phyloP scores from a whole-genome alignment of 495 filamentous ascomycete genomes.

The Paragyromitra xinjiangensis region DNA sequence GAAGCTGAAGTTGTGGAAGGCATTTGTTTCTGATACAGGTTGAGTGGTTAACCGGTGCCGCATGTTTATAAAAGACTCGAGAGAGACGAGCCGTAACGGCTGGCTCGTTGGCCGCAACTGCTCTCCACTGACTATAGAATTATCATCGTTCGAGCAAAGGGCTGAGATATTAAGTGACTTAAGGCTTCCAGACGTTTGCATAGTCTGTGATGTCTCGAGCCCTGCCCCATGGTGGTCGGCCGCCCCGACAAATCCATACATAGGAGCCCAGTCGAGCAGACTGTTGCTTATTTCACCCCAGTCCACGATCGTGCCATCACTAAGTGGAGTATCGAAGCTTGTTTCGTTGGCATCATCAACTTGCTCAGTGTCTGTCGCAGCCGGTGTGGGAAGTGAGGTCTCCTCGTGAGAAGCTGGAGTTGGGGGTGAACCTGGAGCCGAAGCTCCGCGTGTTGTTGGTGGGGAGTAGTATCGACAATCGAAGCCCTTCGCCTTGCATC shows the following conservation, averaged over 20 bases:
- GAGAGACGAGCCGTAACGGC: conserved; percentile 39
- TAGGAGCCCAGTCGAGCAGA: conserved; percentile 45
- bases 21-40: background rate
- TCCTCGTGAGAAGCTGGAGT: conserved; percentile 10
- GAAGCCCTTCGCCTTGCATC: conserved; percentile 51
- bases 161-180: background rate
- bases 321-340: conserved; percentile 36
- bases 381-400: conserved; percentile 41
- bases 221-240: conserved; percentile 11
- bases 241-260: conserved; percentile 25
- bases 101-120: conserved; percentile 21
- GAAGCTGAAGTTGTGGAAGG: conserved; percentile 28
- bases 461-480: conserved; percentile 50
- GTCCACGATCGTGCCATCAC: conserved; percentile 30
- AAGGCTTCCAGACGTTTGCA: background rate
- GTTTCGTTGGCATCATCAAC: conserved; percentile 28
- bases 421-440: conserved; percentile 4
- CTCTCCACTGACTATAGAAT: background rate
- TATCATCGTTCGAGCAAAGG: background rate
- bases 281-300: conserved; percentile 51
- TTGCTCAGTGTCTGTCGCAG: conserved; percentile 36
- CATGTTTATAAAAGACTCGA: conserved; percentile 47
- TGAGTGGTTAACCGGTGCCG: conserved; percentile 33
- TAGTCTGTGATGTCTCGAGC: conserved; percentile 12
- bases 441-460: conserved; percentile 13